phyloP scores from a whole-genome alignment of 305 asterid species.

The Solanum hybrid region DNA sequence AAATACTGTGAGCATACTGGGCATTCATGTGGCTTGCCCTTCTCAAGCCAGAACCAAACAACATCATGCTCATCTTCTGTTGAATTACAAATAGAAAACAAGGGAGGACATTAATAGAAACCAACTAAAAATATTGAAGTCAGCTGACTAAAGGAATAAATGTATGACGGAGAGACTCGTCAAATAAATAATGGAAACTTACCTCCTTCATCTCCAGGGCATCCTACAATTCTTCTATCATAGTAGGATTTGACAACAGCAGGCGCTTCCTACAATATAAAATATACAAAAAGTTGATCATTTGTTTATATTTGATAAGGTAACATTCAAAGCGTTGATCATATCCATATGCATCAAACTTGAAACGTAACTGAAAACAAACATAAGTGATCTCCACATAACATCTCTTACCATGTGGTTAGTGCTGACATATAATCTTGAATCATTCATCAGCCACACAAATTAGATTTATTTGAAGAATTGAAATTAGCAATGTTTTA shows the following conservation, averaged over 20 bases:
- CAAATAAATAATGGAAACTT: conserved; percentile 17
- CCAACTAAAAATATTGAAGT: background rate
- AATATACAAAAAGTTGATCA: background rate
- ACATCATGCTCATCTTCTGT: conserved; percentile 94
- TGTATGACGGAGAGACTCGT: background rate
- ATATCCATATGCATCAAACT: background rate
- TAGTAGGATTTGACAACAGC: conserved; percentile 78
- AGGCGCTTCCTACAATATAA: conserved; percentile 63
- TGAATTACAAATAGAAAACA: background rate
- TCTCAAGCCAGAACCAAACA: conserved; percentile 96
- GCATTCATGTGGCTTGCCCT: conserved; percentile 80
- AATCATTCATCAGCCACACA: background rate
- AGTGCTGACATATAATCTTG: background rate
- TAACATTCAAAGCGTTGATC: background rate
- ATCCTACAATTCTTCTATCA: conserved; percentile 89
- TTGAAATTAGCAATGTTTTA: background rate
- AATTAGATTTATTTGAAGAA: background rate
- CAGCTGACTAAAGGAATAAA: background rate
- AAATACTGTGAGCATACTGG: conserved; percentile 86
- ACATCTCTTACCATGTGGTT: background rate
- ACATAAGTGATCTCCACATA: background rate
- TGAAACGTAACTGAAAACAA: background rate
- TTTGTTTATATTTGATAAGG: background rate
- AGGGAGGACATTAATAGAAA: background rate
- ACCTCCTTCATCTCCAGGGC: conserved; percentile 98